phyloP scores from a whole-genome alignment of 495 filamentous ascomycete genomes.

The Neurospora discreta region DNA sequence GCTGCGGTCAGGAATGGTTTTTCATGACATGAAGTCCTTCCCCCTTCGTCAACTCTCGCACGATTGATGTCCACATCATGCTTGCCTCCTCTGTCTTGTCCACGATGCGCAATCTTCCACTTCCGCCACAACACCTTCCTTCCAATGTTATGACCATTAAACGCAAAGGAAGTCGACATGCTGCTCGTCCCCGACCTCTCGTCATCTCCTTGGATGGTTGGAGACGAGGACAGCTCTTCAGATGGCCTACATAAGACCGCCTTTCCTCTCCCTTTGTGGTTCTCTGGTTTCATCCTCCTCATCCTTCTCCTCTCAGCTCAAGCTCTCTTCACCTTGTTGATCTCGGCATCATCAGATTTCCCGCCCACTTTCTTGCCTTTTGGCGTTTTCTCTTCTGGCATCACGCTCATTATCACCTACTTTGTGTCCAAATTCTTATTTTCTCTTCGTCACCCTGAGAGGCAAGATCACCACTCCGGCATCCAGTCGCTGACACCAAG shows the following conservation, averaged over 20 bases:
- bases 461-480: background rate
- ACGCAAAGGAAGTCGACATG: background rate
- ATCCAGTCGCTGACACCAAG: conserved; percentile 2
- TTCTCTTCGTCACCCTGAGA: background rate
- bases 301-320: background rate
- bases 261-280: background rate
- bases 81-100: background rate
- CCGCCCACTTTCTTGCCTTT: background rate
- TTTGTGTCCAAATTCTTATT: conserved; percentile 4
- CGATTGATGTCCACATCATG: background rate
- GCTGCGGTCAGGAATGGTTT: background rate
- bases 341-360: background rate
- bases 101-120: background rate
- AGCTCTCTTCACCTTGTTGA: conserved; percentile 1
- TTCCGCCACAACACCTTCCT: background rate
- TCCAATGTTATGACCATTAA: background rate
- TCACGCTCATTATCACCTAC: conserved; percentile 8
- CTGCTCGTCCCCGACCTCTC: background rate
- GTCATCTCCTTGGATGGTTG: background rate
- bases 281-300: background rate
- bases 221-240: background rate
- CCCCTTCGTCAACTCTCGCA: background rate
- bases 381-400: conserved; percentile 7
- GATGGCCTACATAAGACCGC: background rate
- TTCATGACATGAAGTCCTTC: background rate